Percentiles rank a stretch among this genome's conserved stretches.
phyloP scores from a whole-genome alignment of 257 asterid genomes.

The Paulownia fortunei region DNA sequence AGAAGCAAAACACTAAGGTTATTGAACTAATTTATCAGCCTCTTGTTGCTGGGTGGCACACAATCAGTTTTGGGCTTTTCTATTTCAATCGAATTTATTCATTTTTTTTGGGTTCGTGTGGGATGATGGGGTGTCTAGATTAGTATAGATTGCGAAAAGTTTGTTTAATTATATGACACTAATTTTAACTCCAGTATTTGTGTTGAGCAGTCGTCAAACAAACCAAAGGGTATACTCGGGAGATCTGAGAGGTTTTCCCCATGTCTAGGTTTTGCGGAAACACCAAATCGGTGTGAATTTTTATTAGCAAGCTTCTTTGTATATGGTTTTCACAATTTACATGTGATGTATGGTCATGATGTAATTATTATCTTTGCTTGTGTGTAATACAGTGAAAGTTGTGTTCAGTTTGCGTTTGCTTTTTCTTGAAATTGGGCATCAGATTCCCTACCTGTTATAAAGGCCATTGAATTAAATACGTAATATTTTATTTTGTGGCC shows the following conservation, averaged over 20 bases:
- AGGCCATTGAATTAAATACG: too few relatives aligned
- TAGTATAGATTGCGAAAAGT: not conserved
- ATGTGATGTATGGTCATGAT: slow-evolving; percentile 16
- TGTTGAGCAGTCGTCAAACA: slow-evolving; percentile 21
- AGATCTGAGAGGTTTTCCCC: slow-evolving; percentile 35
- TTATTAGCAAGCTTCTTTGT: not conserved
- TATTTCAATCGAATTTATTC: not conserved
- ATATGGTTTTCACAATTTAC: slow-evolving; percentile 18
- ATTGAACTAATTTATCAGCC: not conserved
- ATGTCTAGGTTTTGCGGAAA: slow-evolving; percentile 24
- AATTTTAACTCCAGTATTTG: slow-evolving; percentile 20
- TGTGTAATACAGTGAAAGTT: not conserved
- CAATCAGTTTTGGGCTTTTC: slow-evolving; percentile 3
- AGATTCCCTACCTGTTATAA: not conserved
- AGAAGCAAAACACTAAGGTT: slow-evolving; percentile 27
- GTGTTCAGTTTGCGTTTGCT: not conserved
- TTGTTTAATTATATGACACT: slow-evolving; percentile 24
- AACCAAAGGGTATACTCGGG: slow-evolving; percentile 28
- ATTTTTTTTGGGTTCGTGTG: not conserved
- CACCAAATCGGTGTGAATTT: slow-evolving; percentile 51
- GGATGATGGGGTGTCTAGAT: slow-evolving; percentile 1
- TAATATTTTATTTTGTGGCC: too few relatives aligned
- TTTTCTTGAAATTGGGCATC: not conserved
- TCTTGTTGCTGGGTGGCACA: not conserved
- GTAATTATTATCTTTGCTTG: slow-evolving; percentile 16